Base-by-base conservation (phyloP, 129 eudicot genomes). In the Arctium minus region DNA sequence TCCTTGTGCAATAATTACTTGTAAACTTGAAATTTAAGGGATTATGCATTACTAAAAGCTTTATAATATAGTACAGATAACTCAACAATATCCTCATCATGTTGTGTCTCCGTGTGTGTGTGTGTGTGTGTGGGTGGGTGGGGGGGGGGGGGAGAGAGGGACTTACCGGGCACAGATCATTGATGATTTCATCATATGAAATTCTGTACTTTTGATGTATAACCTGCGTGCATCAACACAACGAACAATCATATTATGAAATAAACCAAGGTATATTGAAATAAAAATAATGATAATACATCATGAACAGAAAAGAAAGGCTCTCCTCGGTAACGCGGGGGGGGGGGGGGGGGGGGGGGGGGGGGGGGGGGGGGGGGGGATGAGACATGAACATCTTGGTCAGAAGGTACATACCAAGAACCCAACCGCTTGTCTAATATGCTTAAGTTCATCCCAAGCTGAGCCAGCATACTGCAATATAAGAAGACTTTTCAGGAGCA, bases 391-490 rank as follows among this genome's bases (percentile, higher is more conserved):
- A 38, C 33, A 70, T 39, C 22, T 37, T 75, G 44, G 35, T 35
- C 4, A 70, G 75, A 75, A 64, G 36, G 50, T 60, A 86, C 82
- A 69, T 91, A 93, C 98, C 97, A 95, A 85, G 94, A 95, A 95
- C 30, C 97, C 98, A 87, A 95, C 98, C 80, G 97, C 94, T 86
- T 95, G 98, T 87, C 98, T 88, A 36, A 95, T 93, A 80, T 95
- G 98, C 89, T 92, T 94, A 77, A 94, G 97, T 81, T 94, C 98
- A 89, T 94, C 98, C 97, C 97, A 94, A 69, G 98, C 88, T 56
- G 92, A 87, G 84, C 97, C 98, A 9, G 97, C 97, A 83, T 92
- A 94, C 98, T 94, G 97, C 78, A 81, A 80, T 69, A 75, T 32
- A 65, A 27, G 68, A 75, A 79, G 39, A 84, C 32, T 60, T 72